Conservation (phyloP, 73 alveolate genomes). For the Halteria grandinella region DNA sequence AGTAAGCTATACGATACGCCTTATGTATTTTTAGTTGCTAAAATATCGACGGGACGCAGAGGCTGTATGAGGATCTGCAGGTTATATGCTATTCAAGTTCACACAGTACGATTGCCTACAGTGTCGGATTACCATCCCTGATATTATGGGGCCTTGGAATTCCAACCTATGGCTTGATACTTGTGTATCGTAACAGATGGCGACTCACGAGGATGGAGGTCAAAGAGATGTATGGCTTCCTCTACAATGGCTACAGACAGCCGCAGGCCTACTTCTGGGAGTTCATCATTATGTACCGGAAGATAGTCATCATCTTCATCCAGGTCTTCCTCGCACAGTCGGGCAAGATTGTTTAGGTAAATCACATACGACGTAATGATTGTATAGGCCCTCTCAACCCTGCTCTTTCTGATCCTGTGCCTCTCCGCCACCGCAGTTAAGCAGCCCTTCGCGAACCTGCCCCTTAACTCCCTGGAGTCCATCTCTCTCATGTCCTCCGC, state of each 20-base stretch:
- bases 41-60: constrained; percentile 9
- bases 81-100: constrained; percentile 40
- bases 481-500: constrained; percentile 21
- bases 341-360: neutral
- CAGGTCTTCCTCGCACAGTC: neutral
- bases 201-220: neutral
- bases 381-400: constrained; percentile 21
- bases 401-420: constrained; percentile 21
- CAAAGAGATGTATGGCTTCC: constrained; percentile 9
- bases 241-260: constrained; percentile 15
- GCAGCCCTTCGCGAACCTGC: constrained; percentile 24
- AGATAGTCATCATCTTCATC: neutral
- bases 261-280: constrained; percentile 31
- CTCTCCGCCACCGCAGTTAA: constrained; percentile 16
- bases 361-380: too few species aligned
- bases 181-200: constrained; percentile 13
- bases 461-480: constrained; percentile 26
- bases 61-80: constrained; percentile 10
- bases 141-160: constrained; percentile 51
- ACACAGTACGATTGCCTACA: constrained; percentile 1
- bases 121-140: constrained; percentile 18
- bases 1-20: constrained; percentile 13
- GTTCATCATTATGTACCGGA: neutral
- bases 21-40: constrained; percentile 34
- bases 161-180: constrained; percentile 23